These are phyloP conservation scores for Nigrospora sphaerica DNA, from an alignment of 2,329 filamentous ascomycete species.

Conservation along the genomic window DNA sequence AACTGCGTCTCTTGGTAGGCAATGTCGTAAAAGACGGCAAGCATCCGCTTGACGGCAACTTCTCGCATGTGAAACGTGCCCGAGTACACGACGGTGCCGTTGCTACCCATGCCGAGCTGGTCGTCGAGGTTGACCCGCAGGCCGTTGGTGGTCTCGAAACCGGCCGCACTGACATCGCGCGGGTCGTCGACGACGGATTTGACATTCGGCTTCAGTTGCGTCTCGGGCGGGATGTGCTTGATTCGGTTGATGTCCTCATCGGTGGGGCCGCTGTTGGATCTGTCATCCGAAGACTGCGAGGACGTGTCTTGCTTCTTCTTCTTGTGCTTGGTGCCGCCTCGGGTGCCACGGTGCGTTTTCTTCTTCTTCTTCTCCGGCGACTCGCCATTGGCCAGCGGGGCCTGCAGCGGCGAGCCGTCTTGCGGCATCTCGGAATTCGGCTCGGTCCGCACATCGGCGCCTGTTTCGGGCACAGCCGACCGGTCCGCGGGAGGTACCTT, in stretches of 20 bases:
- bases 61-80: slow-evolving; percentile 91
- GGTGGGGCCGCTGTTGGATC: slow-evolving; percentile 35
- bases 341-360: slow-evolving; percentile 63
- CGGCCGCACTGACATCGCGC: slow-evolving; percentile 51
- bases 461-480: neutral
- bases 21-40: slow-evolving; percentile 92
- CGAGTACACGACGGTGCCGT: slow-evolving; percentile 92
- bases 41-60: slow-evolving; percentile 94
- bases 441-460: neutral
- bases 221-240: slow-evolving; percentile 47
- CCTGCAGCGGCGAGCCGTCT: neutral
- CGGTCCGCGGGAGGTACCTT: neutral
- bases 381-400: slow-evolving; percentile 4
- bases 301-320: slow-evolving; percentile 47
- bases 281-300: slow-evolving; percentile 43
- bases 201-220: slow-evolving; percentile 54
- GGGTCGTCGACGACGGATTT: slow-evolving; percentile 50
- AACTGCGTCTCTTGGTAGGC: slow-evolving; percentile 90
- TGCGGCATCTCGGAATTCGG: neutral
- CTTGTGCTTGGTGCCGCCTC: slow-evolving; percentile 63
- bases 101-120: slow-evolving; percentile 73
- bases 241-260: slow-evolving; percentile 57
- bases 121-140: slow-evolving; percentile 58
- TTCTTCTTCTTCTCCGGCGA: slow-evolving; percentile 52
- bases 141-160: slow-evolving; percentile 56